Base-by-base conservation (phyloP, 2,329 filamentous ascomycete species). In the Microcyclospora tardicrescens region DNA sequence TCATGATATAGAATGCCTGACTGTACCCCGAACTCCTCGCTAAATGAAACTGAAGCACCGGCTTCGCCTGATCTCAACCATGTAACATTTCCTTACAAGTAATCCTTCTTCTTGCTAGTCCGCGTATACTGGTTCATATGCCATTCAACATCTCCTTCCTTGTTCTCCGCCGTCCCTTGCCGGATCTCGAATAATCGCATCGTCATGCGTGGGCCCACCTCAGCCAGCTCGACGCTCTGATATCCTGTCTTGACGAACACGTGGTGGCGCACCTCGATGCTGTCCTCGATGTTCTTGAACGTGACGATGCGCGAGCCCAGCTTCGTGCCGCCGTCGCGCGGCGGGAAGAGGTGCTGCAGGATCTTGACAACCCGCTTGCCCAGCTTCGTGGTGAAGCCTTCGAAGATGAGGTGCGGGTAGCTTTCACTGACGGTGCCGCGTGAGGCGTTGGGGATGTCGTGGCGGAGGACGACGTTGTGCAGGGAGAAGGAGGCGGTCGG, bases 81-180 rank as follows among this genome's bases (percentile, higher is more conserved):
- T 24, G 19, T 10, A 4, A 32, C 12, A 5, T n/a, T 5, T 34
- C 16, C 44, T 77, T 64, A 95, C 39, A 95, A 71, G 57, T 93
- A 94, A 56, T 93, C 85, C 77, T 95, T 95, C 75, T 96, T 96
- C 64, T 79, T 78, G 52, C 81, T 80, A 11, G 89, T 96, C 50
- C 91, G 73, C 8, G 89, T 98, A 61, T 94, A 98, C 58, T 95
- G 89, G 44, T 84, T 93, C 46, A 98, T 69, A 46, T 91, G 82
- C 91, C 91, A 98, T 64, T 98, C 91, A 4, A 93, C 78, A 62
- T 98, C 91, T 3, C 89, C 89, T 49, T 93, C 84, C 61, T 93
- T 93, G 55, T 87, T 93, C 58, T 96, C 91, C 43, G 95, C 67
- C 3, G 89, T 93, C 12, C 91, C 89, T 38, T 80, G 81, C 34